Evolutionary conservation across 2,329 filamentous ascomycete species (phyloP).

Genomic region (Pyrenophora seminiperda): DNA sequence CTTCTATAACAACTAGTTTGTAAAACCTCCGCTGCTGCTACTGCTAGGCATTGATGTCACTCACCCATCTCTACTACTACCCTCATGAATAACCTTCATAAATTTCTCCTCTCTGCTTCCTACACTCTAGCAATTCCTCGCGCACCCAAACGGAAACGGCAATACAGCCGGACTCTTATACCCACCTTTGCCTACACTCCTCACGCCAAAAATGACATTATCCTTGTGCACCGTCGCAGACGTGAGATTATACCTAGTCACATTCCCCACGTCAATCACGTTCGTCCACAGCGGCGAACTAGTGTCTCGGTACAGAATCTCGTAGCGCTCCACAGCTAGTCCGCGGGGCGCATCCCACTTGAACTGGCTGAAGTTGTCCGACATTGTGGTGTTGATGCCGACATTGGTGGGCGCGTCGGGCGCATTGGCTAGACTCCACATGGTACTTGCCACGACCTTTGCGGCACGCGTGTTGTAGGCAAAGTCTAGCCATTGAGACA

Average conservation of each 20-base stretch:
- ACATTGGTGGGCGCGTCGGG: slow-evolving; percentile 57
- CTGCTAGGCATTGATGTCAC: too few relatives aligned
- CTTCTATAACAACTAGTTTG: too few relatives aligned
- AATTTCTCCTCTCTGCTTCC: too few relatives aligned
- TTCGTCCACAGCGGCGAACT: slow-evolving; percentile 57
- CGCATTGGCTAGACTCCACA: slow-evolving; percentile 59
- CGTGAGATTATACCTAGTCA: slow-evolving; percentile 44
- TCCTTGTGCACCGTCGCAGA: slow-evolving; percentile 59
- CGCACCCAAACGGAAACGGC: slow-evolving; percentile 42
- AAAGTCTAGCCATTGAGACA: slow-evolving; percentile 59
- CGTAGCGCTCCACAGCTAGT: slow-evolving; percentile 52
- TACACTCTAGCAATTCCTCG: slow-evolving; percentile 19
- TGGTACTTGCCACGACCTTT: slow-evolving; percentile 57
- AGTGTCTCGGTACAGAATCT: slow-evolving; percentile 60
- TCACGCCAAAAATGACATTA: slow-evolving; percentile 60
- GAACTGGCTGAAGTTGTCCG: slow-evolving; percentile 57
- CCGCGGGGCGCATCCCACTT: slow-evolving; percentile 53
- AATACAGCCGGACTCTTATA: slow-evolving; percentile 55
- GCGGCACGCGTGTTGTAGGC: slow-evolving; percentile 59
- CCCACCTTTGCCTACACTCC: slow-evolving; percentile 55
- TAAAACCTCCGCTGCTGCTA: too few relatives aligned
- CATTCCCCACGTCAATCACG: slow-evolving; percentile 53
- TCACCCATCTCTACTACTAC: too few relatives aligned
- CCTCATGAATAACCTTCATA: too few relatives aligned
- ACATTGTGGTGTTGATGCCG: slow-evolving; percentile 48